Conservation (phyloP, 768 basidiomycete genomes). For the Erythrobasidium yunnanense region DNA sequence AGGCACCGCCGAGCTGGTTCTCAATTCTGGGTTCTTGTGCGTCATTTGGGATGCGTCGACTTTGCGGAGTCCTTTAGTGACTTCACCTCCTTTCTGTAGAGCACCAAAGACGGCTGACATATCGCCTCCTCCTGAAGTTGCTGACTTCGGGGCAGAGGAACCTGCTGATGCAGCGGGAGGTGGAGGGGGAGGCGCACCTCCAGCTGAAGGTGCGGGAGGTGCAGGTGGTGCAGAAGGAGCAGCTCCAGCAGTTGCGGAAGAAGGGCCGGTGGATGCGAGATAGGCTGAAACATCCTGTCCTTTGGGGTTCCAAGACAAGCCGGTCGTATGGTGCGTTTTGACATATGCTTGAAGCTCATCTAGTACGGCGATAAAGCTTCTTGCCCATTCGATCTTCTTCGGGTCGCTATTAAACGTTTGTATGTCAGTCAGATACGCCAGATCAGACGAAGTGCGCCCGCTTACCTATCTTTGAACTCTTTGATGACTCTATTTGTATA, state of each 20-base stretch:
- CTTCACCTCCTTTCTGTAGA: constrained; percentile 74
- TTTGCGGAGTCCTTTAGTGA: constrained; percentile 82
- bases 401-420: constrained; percentile 69
- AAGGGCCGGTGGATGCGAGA: constrained; percentile 23
- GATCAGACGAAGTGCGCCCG: no score
- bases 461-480: constrained; percentile 91
- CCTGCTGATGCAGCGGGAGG: constrained; percentile 45
- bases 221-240: constrained; percentile 41
- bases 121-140: constrained; percentile 44
- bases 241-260: constrained; percentile 23
- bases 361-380: constrained; percentile 56
- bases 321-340: constrained; percentile 71
- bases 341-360: constrained; percentile 74
- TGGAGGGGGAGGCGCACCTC: constrained; percentile 46
- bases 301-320: constrained; percentile 66
- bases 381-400: constrained; percentile 81
- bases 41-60: constrained; percentile 96
- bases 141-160: constrained; percentile 25
- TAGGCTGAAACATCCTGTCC: constrained; percentile 38
- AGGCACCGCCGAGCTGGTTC: constrained; percentile 52
- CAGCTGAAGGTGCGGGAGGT: constrained; percentile 34
- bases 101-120: constrained; percentile 69
- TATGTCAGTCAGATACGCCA: no score
- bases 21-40: constrained; percentile 87
- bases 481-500: constrained; percentile 83